Evolutionary conservation across 768 basidiomycete genomes (phyloP).

Genomic region (Kondoa malvinella): DNA sequence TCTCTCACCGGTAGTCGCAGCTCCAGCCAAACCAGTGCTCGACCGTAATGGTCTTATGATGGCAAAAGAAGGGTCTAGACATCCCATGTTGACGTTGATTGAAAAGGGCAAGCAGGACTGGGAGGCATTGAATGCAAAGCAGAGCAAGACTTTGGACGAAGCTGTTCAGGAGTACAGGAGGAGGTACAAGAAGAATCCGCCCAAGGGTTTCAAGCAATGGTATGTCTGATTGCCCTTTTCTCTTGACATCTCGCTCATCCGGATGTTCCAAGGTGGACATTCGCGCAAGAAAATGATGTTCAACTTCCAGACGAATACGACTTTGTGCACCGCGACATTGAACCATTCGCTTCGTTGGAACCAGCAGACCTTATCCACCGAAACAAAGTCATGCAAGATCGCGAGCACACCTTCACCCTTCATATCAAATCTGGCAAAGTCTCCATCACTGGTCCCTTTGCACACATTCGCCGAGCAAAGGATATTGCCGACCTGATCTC

Average conservation of each 20-base stretch:
- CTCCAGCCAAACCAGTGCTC: neutral
- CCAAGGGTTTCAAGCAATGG: slow-evolving; percentile 86
- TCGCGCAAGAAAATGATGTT: slow-evolving; percentile 53
- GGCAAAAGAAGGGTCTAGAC: slow-evolving; percentile 21
- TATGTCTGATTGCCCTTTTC: slow-evolving; percentile 31
- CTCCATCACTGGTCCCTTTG: slow-evolving; percentile 19
- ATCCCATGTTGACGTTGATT: slow-evolving; percentile 40
- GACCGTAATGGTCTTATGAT: neutral
- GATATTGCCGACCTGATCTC: slow-evolving; percentile 25
- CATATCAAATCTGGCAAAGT: slow-evolving; percentile 20
- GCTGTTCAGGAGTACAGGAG: slow-evolving; percentile 68
- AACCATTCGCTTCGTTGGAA: slow-evolving; percentile 64
- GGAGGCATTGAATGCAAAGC: slow-evolving; percentile 43
- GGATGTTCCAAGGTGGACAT: slow-evolving; percentile 38
- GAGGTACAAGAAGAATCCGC: slow-evolving; percentile 60
- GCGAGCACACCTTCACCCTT: slow-evolving; percentile 27
- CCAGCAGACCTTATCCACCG: slow-evolving; percentile 25
- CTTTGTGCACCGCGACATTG: slow-evolving; percentile 42
- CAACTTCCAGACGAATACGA: slow-evolving; percentile 74
- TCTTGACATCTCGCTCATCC: neutral
- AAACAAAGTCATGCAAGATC: slow-evolving; percentile 24
- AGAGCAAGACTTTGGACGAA: slow-evolving; percentile 58
- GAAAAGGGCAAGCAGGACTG: slow-evolving; percentile 34
- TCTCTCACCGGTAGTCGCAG: neutral
- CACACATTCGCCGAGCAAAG: slow-evolving; percentile 22